A percentile compares a stretch with the other conserved stretches of the same genome.
phyloP scores from a whole-genome alignment of 768 basidiomycete species.

The Leccinum truebloodii region DNA sequence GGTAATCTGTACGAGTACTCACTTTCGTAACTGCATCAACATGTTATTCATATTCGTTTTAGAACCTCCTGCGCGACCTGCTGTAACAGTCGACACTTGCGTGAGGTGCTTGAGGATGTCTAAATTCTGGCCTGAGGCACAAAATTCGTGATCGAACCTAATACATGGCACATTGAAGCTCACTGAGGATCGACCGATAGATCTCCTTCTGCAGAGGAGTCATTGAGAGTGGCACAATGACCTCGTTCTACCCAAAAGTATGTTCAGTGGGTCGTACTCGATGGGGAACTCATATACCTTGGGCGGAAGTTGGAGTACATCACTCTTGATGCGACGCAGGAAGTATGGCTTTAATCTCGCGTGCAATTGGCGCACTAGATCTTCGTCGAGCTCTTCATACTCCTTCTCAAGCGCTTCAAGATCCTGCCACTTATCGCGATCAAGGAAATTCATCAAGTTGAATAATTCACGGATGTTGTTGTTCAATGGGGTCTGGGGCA shows the following conservation, averaged over 20 bases:
- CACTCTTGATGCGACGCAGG: slow-evolving; percentile 89
- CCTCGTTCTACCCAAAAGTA: slow-evolving; percentile 63
- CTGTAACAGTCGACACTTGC: slow-evolving; percentile 39
- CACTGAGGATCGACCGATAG: slow-evolving; percentile 83
- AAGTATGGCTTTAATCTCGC: slow-evolving; percentile 83
- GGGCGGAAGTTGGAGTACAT: slow-evolving; percentile 88
- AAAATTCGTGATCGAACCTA: slow-evolving; percentile 10
- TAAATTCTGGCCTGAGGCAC: slow-evolving; percentile 63
- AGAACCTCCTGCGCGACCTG: slow-evolving; percentile 29
- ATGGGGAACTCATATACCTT: slow-evolving; percentile 54
- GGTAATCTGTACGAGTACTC: slow-evolving; percentile 26
- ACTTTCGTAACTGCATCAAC: slow-evolving; percentile 89
- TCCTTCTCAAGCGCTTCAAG: slow-evolving; percentile 72
- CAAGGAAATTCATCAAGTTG: slow-evolving; percentile 96
- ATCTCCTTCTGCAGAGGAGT: slow-evolving; percentile 83
- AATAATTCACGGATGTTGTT: slow-evolving; percentile 97
- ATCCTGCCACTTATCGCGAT: slow-evolving; percentile 73
- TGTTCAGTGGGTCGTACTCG: slow-evolving; percentile 3
- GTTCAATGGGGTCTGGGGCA: slow-evolving; percentile 80
- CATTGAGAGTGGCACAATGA: slow-evolving; percentile 91
- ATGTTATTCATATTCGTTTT: slow-evolving; percentile 76
- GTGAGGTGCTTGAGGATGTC: slow-evolving; percentile 64
- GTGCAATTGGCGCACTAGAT: slow-evolving; percentile 80
- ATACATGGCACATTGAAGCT: slow-evolving; percentile 15
- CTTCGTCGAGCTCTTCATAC: slow-evolving; percentile 77